Conservation (phyloP, 257 asterid genomes). For the Leonotis leonurus region DNA sequence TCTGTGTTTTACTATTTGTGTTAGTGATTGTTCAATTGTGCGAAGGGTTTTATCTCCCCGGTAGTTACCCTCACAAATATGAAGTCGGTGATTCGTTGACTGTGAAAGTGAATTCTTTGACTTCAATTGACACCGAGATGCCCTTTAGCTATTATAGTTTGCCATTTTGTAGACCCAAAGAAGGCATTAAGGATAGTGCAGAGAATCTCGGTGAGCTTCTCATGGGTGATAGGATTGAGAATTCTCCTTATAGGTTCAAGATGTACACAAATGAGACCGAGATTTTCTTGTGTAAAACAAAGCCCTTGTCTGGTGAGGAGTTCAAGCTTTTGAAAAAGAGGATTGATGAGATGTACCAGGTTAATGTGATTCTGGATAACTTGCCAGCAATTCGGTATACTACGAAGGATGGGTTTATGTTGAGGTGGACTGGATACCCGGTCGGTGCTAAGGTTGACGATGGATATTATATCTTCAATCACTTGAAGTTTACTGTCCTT, state of each 20-base stretch:
- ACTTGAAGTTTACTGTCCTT: constrained; percentile 61
- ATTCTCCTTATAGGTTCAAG: constrained; percentile 75
- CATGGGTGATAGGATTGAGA: constrained; percentile 86
- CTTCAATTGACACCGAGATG: constrained; percentile 71
- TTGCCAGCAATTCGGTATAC: constrained; percentile 72
- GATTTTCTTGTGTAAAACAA: constrained; percentile 55
- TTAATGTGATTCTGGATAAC: constrained; percentile 72
- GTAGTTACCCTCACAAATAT: constrained; percentile 73
- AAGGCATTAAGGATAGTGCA: constrained; percentile 71
- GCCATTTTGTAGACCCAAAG: constrained; percentile 60
- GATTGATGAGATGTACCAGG: constrained; percentile 83
- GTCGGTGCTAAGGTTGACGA: constrained; percentile 59
- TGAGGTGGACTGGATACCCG: constrained; percentile 74
- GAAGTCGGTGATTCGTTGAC: constrained; percentile 56
- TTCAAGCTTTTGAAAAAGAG: constrained; percentile 67
- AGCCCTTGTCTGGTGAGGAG: constrained; percentile 70
- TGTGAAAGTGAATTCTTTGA: too few relatives aligned
- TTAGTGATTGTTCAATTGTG: constrained; percentile 33
- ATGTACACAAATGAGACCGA: constrained; percentile 66
- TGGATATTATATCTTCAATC: constrained; percentile 55
- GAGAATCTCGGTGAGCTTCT: constrained; percentile 84
- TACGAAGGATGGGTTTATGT: constrained; percentile 48
- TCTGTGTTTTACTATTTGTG: constrained; percentile 45
- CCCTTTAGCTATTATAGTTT: constrained; percentile 75
- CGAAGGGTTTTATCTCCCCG: constrained; percentile 73